These are phyloP conservation scores for Sinapis alba DNA, from an alignment of 441 rosid species.

Conservation along the genomic window DNA sequence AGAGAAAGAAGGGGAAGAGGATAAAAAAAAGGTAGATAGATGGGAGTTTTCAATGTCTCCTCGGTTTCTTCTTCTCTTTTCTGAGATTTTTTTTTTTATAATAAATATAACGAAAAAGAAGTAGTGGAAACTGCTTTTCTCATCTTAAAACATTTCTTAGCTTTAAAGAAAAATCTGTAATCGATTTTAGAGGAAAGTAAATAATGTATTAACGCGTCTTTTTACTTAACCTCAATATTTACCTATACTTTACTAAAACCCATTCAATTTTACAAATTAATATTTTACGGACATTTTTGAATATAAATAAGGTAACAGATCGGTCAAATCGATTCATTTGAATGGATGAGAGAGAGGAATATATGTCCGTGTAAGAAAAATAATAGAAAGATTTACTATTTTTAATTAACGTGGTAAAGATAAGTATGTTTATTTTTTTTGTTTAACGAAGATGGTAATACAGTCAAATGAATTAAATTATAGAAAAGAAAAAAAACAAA, in stretches of 20 bases:
- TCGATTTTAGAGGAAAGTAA: constrained; percentile 17
- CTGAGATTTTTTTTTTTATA: constrained; percentile 1
- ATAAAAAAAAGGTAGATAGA: neutral
- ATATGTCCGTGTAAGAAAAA: constrained; percentile 15
- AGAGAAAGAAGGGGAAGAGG: neutral
- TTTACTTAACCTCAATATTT: neutral
- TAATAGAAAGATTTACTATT: neutral
- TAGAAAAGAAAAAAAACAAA: constrained; percentile 2
- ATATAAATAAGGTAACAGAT: constrained; percentile 9
- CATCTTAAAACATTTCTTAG: constrained; percentile 31
- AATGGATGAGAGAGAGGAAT: constrained; percentile 13
- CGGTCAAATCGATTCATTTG: constrained; percentile 11
- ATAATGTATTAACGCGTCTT: constrained; percentile 30
- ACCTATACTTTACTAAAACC: neutral
- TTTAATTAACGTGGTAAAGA: neutral
- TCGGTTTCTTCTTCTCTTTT: neutral
- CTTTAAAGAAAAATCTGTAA: constrained; percentile 36
- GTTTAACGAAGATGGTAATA: neutral
- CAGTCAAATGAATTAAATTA: constrained; percentile 11
- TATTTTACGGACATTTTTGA: neutral
- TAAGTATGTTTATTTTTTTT: neutral
- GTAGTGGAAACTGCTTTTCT: constrained; percentile 29
- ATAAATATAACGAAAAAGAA: neutral
- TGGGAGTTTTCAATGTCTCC: constrained; percentile 1
- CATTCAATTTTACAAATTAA: neutral